These are phyloP conservation scores for Thinopyrum elongatum DNA, from an alignment of 176 grass and related monocot species.

Conservation along the genomic window DNA sequence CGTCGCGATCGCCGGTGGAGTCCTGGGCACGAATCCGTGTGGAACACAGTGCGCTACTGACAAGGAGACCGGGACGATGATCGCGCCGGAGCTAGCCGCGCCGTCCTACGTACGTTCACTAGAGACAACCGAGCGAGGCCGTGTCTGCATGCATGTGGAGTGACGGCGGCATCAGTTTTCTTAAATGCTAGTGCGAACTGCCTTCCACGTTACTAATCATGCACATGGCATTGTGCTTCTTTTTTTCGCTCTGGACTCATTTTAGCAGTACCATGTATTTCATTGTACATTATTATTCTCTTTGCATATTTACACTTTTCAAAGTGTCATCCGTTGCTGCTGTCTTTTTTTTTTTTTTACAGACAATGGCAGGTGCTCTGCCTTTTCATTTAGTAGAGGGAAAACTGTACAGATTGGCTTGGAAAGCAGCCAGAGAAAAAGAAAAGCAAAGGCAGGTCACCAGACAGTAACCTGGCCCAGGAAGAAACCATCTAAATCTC, in stretches of 20 bases:
- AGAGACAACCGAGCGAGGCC: conserved; percentile 7
- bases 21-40: conserved; percentile 40
- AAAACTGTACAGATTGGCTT: too few species aligned
- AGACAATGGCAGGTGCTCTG: too few species aligned
- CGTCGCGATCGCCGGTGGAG: conserved; percentile 55
- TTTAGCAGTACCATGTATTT: not conserved
- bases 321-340: too few species aligned
- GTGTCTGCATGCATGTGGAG: not conserved
- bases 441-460: too few species aligned
- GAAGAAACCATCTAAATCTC: too few species aligned
- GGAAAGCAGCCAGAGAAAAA: too few species aligned
- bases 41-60: conserved; percentile 23
- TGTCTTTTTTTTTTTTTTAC: too few species aligned
- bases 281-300: too few species aligned
- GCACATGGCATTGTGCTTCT: too few species aligned
- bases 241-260: too few species aligned
- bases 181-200: not conserved
- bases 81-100: not conserved
- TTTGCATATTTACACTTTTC: not conserved
- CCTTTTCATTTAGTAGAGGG: too few species aligned
- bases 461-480: too few species aligned
- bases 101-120: not conserved
- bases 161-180: not conserved
- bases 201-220: not conserved
- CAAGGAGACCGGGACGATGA: conserved; percentile 23